Conservation (phyloP, 2,329 filamentous ascomycete genomes). For the Sordariomycetes sp. region DNA sequence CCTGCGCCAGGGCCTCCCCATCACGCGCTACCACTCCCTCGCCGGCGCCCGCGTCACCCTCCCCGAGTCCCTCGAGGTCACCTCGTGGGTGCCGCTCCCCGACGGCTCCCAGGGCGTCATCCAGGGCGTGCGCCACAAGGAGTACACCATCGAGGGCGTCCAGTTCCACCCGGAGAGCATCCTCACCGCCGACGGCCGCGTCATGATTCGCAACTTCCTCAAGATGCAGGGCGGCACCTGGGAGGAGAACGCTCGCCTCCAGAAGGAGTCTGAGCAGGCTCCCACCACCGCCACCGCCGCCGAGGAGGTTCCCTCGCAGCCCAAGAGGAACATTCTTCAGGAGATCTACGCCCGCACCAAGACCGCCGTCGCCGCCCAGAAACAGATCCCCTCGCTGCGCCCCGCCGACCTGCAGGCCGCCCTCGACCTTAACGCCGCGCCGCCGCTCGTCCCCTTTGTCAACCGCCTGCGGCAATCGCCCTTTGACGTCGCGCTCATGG, state of each 20-base stretch:
- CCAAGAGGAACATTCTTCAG: slow-evolving; percentile 77
- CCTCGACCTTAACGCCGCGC: slow-evolving; percentile 73
- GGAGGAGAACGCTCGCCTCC: slow-evolving; percentile 59
- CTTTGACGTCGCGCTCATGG: slow-evolving; percentile 86
- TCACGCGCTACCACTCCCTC: slow-evolving; percentile 92
- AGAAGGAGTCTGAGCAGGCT: slow-evolving; percentile 22
- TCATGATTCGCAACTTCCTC: slow-evolving; percentile 89
- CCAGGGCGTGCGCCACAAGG: slow-evolving; percentile 92
- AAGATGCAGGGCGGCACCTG: slow-evolving; percentile 82
- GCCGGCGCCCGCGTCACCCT: slow-evolving; percentile 83
- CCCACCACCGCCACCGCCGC: slow-evolving; percentile 12
- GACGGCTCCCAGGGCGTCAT: slow-evolving; percentile 77
- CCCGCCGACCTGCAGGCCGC: slow-evolving; percentile 73
- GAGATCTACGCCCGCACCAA: slow-evolving; percentile 78
- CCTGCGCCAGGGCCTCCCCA: slow-evolving; percentile 67
- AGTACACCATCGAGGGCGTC: slow-evolving; percentile 83
- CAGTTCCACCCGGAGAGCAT: slow-evolving; percentile 99
- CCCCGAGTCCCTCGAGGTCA: slow-evolving; percentile 74
- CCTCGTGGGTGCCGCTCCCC: slow-evolving; percentile 72
- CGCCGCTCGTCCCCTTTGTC: slow-evolving; percentile 70
- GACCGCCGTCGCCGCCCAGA: slow-evolving; percentile 65
- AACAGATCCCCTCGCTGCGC: slow-evolving; percentile 71
- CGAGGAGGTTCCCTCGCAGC: slow-evolving; percentile 6
- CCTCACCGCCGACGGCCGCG: slow-evolving; percentile 72
- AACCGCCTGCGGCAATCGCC: slow-evolving; percentile 68